phyloP scores from a whole-genome alignment of 352 stramenopile species.

The Phytophthora uliginosa region DNA sequence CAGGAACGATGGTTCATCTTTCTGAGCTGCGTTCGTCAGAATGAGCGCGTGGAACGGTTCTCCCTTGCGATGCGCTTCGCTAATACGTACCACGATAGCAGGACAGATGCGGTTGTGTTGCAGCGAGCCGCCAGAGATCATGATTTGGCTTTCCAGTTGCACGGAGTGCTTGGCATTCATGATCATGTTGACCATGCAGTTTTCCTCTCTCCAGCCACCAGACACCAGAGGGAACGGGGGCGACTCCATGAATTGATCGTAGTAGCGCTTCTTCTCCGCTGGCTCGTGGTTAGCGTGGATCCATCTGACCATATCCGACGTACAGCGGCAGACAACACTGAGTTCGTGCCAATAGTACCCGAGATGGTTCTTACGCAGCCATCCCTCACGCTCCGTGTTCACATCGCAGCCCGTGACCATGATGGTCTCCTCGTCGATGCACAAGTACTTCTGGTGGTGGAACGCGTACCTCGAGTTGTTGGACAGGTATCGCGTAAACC shows the following conservation, averaged over 20 bases:
- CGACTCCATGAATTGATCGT: slow-evolving; percentile 63
- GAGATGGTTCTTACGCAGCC: slow-evolving; percentile 64
- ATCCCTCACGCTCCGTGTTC: slow-evolving; percentile 77
- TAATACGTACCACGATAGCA: slow-evolving; percentile 67
- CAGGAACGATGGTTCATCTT: slow-evolving; percentile 81
- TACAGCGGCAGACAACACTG: slow-evolving; percentile 61
- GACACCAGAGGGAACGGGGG: slow-evolving; percentile 80
- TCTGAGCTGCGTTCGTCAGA: slow-evolving; percentile 80
- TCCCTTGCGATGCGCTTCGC: slow-evolving; percentile 39
- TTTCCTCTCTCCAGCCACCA: slow-evolving; percentile 81
- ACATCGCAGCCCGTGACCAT: slow-evolving; percentile 87
- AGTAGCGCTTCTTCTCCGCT: slow-evolving; percentile 53
- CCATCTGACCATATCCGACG: slow-evolving; percentile 66
- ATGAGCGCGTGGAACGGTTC: slow-evolving; percentile 70
- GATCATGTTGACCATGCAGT: slow-evolving; percentile 88
- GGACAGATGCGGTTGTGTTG: slow-evolving; percentile 84
- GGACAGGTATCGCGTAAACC: slow-evolving; percentile 58
- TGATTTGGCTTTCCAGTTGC: slow-evolving; percentile 86
- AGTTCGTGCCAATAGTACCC: slow-evolving; percentile 88
- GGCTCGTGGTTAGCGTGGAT: slow-evolving; percentile 67
- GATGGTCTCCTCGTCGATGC: slow-evolving; percentile 62
- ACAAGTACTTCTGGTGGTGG: slow-evolving; percentile 88
- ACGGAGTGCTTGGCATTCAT: slow-evolving; percentile 67
- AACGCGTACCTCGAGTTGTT: slow-evolving; percentile 89
- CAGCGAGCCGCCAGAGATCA: slow-evolving; percentile 75